Evolutionary conservation across 2,329 filamentous ascomycete genomes (phyloP), one percentile per base, ranked within the genome.

Genomic region (Daldinia sp.): DNA sequence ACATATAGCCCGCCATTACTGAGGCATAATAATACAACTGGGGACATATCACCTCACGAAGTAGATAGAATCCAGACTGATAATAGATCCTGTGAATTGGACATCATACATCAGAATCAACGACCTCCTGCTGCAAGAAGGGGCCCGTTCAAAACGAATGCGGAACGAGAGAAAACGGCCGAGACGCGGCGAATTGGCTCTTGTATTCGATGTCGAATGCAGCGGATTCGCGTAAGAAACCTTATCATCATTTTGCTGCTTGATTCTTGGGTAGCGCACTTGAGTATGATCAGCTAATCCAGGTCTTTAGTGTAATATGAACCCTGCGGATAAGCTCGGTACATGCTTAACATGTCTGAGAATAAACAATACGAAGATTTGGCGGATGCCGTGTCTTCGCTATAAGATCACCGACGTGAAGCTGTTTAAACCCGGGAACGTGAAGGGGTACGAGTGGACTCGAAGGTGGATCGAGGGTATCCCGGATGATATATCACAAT

Each of bases 141-240:
- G 10, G 86, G 86, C 0, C 87, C 86, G 2, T 89, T 89, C 77
- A 86, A 83, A 65, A 84, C 86, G 58, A 79, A 81, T n/a, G 78
- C 78, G 9, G 80, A 84, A 33, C 83, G 87, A 26, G 81, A 86
- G 67, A 81, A 84, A 70, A 89, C 87, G 0, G 88, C 88, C 0
- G 81, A 84, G 63, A 89, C 87, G 1, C 82, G 88, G 65, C 85
- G 84, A 60, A 85, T 87, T 18, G 87, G 87, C 7, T 88, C 86
- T 20, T 90, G 88, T 72, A 85, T 89, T 65, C 82, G 87, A 50
- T 90, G 88, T 69, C 82, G 86, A 56, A 88, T 89, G 86, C 88
- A 89, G 71, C 83, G 87, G 48, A 89, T 89, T 72, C 83, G 88
- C 55, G 87, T 89, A 77, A 82, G 86, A 80, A 39, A 18, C 64